Evolutionary conservation across 2,329 filamentous ascomycete species (phyloP).

Genomic region (Diplodia mutila): DNA sequence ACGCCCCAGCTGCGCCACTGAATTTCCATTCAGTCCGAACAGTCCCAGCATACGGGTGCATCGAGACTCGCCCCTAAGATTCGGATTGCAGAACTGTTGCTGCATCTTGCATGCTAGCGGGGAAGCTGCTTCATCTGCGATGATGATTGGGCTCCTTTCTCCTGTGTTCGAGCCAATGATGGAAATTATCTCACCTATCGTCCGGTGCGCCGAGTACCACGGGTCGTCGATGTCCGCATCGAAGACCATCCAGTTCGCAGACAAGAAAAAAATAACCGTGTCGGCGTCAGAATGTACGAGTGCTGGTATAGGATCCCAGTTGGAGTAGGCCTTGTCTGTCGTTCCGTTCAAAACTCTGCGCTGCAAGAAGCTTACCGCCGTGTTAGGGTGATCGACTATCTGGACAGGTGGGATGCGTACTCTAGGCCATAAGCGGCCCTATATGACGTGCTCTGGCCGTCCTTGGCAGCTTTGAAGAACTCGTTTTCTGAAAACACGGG

Average conservation of each 20-base stretch:
- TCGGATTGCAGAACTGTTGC: conserved; percentile 26
- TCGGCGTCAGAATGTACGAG: conserved; percentile 38
- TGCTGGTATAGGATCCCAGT: conserved; percentile 32
- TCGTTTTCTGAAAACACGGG: background rate
- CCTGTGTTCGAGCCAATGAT: no score
- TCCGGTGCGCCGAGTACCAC: conserved; percentile 31
- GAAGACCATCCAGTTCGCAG: conserved; percentile 35
- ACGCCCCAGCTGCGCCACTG: no score
- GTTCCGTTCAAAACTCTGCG: background rate
- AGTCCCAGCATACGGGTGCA: background rate
- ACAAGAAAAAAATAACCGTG: conserved; percentile 38
- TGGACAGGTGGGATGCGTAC: background rate
- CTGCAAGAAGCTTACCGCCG: background rate
- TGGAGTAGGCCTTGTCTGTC: background rate
- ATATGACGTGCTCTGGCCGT: no score
- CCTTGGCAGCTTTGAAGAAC: background rate
- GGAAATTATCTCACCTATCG: background rate
- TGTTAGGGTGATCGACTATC: background rate
- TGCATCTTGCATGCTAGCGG: conserved; percentile 25
- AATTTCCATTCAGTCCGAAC: no score
- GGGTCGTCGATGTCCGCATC: conserved; percentile 35
- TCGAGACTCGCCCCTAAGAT: no score
- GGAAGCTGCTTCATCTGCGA: conserved; percentile 16
- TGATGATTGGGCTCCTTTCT: background rate
- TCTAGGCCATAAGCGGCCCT: background rate